Conservation (phyloP, 108 stramenopile species). For the Seminavis robusta region DNA sequence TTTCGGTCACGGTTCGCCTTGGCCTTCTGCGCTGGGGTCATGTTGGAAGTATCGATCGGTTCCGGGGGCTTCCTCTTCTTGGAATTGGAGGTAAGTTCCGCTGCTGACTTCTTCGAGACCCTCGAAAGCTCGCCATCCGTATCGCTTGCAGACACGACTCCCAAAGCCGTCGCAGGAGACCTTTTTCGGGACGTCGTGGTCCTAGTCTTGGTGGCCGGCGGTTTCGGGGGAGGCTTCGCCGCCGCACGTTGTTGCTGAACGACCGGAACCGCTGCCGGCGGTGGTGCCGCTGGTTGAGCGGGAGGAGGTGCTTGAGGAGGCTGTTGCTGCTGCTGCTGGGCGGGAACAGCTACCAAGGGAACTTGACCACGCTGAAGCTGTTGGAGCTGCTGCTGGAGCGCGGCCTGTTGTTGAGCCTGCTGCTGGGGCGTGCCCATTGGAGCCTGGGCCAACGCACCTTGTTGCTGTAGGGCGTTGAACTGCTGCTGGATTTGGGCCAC, state of each 20-base stretch:
- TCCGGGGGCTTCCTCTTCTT: constrained; percentile 10
- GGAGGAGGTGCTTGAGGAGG: neutral
- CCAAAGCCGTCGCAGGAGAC: constrained; percentile 12
- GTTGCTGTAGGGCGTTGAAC: constrained; percentile 30
- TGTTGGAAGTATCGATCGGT: constrained; percentile 27
- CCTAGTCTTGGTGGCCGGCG: neutral
- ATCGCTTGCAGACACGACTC: constrained; percentile 75
- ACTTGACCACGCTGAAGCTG: constrained; percentile 13
- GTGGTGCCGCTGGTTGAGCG: neutral
- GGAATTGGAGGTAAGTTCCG: neutral
- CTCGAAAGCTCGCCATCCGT: constrained; percentile 51
- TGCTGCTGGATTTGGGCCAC: constrained; percentile 36
- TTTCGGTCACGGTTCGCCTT: constrained; percentile 88
- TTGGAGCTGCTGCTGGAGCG: constrained; percentile 4
- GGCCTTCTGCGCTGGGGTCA: constrained; percentile 61
- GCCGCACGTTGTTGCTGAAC: neutral
- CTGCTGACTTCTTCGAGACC: neutral
- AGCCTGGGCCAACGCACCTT: constrained; percentile 9
- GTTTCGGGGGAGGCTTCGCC: neutral
- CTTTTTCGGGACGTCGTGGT: neutral
- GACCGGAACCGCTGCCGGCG: neutral
- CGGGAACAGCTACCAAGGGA: neutral
- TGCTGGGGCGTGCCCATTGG: constrained; percentile 10
- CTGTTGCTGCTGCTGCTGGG: neutral
- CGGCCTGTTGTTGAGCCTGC: constrained; percentile 1